These are phyloP conservation scores for Yarrowia bubula DNA, from an alignment of 805 yeast species.

Conservation along the genomic window DNA sequence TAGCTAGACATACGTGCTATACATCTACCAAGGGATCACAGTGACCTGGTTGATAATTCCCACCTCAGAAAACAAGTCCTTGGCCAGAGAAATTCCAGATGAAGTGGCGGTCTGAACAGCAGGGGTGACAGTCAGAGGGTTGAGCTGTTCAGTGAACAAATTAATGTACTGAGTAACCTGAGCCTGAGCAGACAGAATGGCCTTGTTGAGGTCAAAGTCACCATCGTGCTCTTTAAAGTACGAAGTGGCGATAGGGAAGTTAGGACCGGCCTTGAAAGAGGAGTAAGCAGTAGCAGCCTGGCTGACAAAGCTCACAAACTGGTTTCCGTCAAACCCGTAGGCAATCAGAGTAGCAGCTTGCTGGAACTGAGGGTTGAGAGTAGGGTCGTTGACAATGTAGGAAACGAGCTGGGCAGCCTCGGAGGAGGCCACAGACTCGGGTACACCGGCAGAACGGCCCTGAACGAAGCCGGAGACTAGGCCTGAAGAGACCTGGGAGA, in stretches of 20 bases:
- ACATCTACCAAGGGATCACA: conserved; percentile 13
- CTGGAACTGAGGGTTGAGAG: conserved; percentile 28
- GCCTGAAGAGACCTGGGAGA: conserved; percentile 10
- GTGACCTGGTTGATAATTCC: conserved; percentile 28
- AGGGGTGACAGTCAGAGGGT: conserved; percentile 29
- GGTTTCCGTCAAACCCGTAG: conserved; percentile 16
- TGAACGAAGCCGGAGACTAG: conserved; percentile 23
- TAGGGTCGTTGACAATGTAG: conserved; percentile 29
- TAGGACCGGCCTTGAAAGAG: conserved; percentile 30
- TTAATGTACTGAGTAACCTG: conserved; percentile 21
- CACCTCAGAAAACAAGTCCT: conserved; percentile 31
- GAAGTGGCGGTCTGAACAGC: conserved; percentile 27
- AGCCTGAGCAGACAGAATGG: conserved; percentile 30
- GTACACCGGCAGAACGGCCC: conserved; percentile 28
- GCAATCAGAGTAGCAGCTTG: conserved; percentile 23
- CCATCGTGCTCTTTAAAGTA: conserved; percentile 31
- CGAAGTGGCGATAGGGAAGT: conserved; percentile 31
- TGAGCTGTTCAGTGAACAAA: conserved; percentile 23
- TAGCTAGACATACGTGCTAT: background rate
- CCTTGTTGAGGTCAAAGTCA: conserved; percentile 34
- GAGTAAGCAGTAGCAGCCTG: conserved; percentile 30
- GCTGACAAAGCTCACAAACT: conserved; percentile 27
- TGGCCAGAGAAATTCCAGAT: conserved; percentile 28
- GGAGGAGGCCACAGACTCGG: conserved; percentile 30
- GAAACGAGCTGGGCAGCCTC: conserved; percentile 32